phyloP scores from a whole-genome alignment of 305 asterid species.

The Solanum aculeatissimum region DNA sequence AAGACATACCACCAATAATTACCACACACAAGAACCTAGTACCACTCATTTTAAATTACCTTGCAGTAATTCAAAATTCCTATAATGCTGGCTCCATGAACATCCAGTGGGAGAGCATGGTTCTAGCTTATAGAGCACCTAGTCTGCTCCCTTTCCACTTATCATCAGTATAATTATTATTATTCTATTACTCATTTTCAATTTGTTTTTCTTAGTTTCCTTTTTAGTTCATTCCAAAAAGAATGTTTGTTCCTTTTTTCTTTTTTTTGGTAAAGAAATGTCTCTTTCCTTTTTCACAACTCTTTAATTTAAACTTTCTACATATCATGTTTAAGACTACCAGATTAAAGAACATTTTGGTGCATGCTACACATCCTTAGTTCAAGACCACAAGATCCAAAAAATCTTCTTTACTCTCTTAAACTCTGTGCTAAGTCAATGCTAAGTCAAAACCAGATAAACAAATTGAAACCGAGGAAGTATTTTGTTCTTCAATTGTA shows the following conservation, averaged over 20 bases:
- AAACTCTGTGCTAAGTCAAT: neutral
- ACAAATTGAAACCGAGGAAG: no score
- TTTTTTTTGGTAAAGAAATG: no score
- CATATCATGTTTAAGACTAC: neutral
- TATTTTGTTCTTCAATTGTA: no score
- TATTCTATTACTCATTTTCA: no score
- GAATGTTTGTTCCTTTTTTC: neutral
- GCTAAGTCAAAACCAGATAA: no score
- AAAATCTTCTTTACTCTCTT: neutral
- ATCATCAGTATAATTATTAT: no score
- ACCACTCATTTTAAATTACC: neutral
- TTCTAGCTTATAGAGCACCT: no score
- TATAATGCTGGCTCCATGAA: neutral
- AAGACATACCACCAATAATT: neutral
- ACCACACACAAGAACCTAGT: neutral
- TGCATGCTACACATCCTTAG: no score
- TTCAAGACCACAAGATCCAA: neutral
- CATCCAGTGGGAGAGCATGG: neutral
- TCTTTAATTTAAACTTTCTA: neutral
- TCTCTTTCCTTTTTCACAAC: neutral
- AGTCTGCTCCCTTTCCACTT: neutral
- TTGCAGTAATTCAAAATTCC: neutral
- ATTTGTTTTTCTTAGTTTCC: neutral
- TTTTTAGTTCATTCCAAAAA: neutral
- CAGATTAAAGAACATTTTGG: no score